These are phyloP conservation scores for Dryas integrifolia DNA, from an alignment of 331 rosid species.

Conservation along the genomic window DNA sequence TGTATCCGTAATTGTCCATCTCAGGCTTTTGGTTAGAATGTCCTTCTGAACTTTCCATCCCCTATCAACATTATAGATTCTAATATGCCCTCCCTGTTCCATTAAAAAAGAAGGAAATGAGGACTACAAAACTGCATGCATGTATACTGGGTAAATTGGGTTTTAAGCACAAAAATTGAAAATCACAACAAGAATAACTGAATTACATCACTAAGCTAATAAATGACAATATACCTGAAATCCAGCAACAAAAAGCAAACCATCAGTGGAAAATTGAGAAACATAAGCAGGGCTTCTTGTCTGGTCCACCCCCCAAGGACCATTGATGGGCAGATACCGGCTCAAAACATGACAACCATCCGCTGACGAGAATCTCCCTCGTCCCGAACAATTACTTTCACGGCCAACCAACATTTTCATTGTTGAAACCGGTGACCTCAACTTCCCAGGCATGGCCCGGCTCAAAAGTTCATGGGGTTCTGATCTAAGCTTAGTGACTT, in stretches of 20 bases:
- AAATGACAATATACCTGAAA: conserved; percentile 58
- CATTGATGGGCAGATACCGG: conserved; percentile 78
- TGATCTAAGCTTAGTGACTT: conserved; percentile 61
- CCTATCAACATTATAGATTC: conserved; percentile 71
- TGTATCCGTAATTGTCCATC: conserved; percentile 93
- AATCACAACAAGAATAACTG: background rate
- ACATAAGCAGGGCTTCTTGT: conserved; percentile 74
- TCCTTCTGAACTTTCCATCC: conserved; percentile 83
- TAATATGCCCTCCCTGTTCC: conserved; percentile 73
- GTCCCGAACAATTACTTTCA: conserved; percentile 71
- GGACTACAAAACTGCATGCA: background rate
- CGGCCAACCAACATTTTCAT: conserved; percentile 75
- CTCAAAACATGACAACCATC: conserved; percentile 80
- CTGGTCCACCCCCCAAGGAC: conserved; percentile 76
- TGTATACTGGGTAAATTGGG: background rate
- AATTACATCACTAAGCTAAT: background rate
- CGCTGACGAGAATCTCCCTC: conserved; percentile 74
- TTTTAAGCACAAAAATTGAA: background rate
- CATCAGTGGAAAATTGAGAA: conserved; percentile 88
- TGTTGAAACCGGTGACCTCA: conserved; percentile 58
- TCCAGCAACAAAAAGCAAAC: conserved; percentile 77
- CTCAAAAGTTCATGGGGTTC: conserved; percentile 52
- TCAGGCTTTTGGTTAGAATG: conserved; percentile 69
- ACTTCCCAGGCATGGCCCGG: conserved; percentile 48
- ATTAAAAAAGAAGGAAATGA: background rate